These are phyloP conservation scores for Salix suchowensis DNA, from an alignment of 345 rosid species.

Conservation along the genomic window DNA sequence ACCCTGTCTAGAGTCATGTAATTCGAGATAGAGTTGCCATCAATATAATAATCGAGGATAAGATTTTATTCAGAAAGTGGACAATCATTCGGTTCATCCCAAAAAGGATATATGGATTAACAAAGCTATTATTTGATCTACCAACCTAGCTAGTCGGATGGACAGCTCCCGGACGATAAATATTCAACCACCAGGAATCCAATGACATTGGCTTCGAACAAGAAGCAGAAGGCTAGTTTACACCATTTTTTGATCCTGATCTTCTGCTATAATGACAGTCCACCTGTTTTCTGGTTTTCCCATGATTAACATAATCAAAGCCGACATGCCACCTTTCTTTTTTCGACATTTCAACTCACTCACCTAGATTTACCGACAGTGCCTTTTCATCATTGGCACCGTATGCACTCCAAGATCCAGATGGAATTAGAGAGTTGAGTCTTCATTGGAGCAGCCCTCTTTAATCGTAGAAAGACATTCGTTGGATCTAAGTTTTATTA, in stretches of 20 bases:
- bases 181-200: no score
- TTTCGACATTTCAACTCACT: not conserved
- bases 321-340: conserved; percentile 6
- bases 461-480: not conserved
- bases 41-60: no score
- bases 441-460: not conserved
- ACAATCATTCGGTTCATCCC: no score
- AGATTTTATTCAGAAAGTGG: no score
- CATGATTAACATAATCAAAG: not conserved
- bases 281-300: not conserved
- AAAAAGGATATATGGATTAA: no score
- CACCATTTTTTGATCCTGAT: not conserved
- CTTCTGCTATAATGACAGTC: not conserved
- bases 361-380: not conserved
- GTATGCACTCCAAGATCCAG: not conserved
- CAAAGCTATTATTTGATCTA: no score
- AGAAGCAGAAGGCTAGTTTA: no score
- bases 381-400: not conserved
- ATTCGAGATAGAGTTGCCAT: no score
- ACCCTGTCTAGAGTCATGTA: no score
- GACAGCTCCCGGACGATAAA: no score
- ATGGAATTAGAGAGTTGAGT: not conserved
- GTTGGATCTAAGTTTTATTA: not conserved
- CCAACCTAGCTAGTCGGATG: no score
- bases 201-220: no score